Evolutionary conservation across 441 rosid species (phyloP).

Genomic region (Euphorbia celastroides): DNA sequence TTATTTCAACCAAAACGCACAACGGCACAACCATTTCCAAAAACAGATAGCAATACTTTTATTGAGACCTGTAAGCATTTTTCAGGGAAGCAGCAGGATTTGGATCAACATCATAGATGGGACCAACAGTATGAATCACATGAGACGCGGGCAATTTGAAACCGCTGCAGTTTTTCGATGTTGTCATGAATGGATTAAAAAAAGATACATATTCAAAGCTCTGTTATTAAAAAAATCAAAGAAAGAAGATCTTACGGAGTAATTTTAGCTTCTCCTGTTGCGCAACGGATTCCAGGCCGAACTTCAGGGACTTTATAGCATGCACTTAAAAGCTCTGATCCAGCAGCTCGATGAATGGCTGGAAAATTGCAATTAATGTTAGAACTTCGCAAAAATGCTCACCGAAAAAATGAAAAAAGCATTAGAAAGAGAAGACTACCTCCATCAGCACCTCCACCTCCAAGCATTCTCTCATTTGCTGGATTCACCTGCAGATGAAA

Average conservation of each 20-base stretch:
- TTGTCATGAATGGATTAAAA: not conserved
- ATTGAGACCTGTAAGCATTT: slow-evolving; percentile 50
- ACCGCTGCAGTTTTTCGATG: slow-evolving; percentile 45
- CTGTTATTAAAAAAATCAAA: not conserved
- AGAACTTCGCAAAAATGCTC: not conserved
- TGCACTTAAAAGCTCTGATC: slow-evolving; percentile 68
- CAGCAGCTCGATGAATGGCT: slow-evolving; percentile 94
- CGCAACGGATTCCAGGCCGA: slow-evolving; percentile 67
- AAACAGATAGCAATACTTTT: slow-evolving; percentile 5
- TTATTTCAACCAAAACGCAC: not conserved
- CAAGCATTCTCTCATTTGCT: slow-evolving; percentile 79
- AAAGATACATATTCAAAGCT: not conserved
- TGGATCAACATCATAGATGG: slow-evolving; percentile 48
- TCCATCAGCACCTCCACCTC: slow-evolving; percentile 96
- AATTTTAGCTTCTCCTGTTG: slow-evolving; percentile 81
- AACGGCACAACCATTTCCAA: not conserved
- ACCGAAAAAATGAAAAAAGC: not conserved
- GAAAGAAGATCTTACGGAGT: slow-evolving; percentile 41
- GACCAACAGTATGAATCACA: slow-evolving; percentile 89
- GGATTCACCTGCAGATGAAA: slow-evolving; percentile 66
- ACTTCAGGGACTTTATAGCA: slow-evolving; percentile 77
- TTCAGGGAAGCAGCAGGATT: slow-evolving; percentile 49
- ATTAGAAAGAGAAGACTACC: slow-evolving; percentile 28
- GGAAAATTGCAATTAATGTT: slow-evolving; percentile 5
- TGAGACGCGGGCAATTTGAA: slow-evolving; percentile 73